Conservation (phyloP, 129 eudicot genomes). For the Helianthus tuberosus region DNA sequence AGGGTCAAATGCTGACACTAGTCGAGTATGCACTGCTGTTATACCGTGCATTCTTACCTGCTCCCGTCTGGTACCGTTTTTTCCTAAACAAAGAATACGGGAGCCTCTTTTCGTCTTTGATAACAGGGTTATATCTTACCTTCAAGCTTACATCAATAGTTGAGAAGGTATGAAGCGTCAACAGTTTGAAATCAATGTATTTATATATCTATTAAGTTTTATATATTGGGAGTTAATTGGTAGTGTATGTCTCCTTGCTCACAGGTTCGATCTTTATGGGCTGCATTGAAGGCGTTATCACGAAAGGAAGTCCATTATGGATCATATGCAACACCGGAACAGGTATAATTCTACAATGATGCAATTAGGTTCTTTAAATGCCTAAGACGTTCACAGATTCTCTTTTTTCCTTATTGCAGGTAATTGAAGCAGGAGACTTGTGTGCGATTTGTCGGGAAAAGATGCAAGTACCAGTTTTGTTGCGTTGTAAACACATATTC, state of each 20-base stretch:
- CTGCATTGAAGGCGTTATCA: conserved; percentile 63
- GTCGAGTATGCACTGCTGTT: conserved; percentile 58
- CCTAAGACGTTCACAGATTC: background rate
- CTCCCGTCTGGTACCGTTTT: conserved; percentile 79
- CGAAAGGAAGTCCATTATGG: conserved; percentile 71
- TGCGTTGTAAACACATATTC: conserved; percentile 82
- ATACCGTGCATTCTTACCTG: conserved; percentile 71
- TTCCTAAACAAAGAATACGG: conserved; percentile 75
- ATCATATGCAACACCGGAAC: conserved; percentile 63
- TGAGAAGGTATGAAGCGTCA: conserved; percentile 51
- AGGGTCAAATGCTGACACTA: conserved; percentile 78
- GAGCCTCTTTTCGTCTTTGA: conserved; percentile 72
- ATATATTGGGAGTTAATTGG: conserved; percentile 10
- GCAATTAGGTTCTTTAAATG: background rate
- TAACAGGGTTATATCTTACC: conserved; percentile 62
- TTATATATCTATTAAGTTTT: background rate
- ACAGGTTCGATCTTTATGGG: conserved; percentile 58
- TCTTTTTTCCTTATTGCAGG: conserved; percentile 37
- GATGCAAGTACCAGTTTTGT: conserved; percentile 70
- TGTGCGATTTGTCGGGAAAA: conserved; percentile 92
- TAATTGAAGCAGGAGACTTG: conserved; percentile 72
- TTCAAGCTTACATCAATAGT: conserved; percentile 73
- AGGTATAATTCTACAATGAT: conserved; percentile 40
- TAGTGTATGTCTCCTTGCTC: background rate
- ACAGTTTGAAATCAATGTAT: background rate